phyloP scores from a whole-genome alignment of 208 protist species.

The Leishmania lainsoni region DNA sequence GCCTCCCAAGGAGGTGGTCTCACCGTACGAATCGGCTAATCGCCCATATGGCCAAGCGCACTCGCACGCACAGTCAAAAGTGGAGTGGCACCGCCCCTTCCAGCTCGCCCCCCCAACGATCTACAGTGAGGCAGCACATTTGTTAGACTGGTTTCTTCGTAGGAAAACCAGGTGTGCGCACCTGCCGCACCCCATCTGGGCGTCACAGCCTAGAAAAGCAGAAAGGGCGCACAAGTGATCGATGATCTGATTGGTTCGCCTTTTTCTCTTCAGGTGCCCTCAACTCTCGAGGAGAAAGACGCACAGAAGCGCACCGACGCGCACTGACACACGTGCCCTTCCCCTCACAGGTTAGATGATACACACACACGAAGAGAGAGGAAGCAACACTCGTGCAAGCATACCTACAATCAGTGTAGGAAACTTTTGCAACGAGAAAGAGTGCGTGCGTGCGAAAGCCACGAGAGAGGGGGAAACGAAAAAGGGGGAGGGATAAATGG shows the following conservation, averaged over 20 bases:
- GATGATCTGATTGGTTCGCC: not conserved
- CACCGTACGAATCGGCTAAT: not conserved
- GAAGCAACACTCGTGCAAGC: not conserved
- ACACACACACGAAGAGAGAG: not conserved
- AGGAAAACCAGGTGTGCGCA: not conserved
- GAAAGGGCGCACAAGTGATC: not conserved
- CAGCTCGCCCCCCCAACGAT: too few species aligned
- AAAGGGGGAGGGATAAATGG: not conserved
- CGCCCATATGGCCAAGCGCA: not conserved
- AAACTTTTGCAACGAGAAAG: not conserved
- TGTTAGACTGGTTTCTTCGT: not conserved
- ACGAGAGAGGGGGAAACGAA: not conserved
- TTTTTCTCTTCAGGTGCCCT: not conserved
- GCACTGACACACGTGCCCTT: not conserved
- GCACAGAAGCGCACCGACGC: not conserved
- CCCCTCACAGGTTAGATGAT: not conserved
- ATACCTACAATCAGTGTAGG: not conserved
- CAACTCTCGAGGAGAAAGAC: not conserved
- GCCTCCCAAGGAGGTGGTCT: not conserved
- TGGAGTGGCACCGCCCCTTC: not conserved
- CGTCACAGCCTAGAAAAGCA: not conserved
- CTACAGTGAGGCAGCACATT: not conserved
- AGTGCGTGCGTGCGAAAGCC: not conserved
- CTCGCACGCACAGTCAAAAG: not conserved
- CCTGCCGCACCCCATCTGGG: not conserved